Evolutionary conservation across 2,329 filamentous ascomycete species (phyloP).

Genomic region (Gnomoniopsis smithogilvyi): DNA sequence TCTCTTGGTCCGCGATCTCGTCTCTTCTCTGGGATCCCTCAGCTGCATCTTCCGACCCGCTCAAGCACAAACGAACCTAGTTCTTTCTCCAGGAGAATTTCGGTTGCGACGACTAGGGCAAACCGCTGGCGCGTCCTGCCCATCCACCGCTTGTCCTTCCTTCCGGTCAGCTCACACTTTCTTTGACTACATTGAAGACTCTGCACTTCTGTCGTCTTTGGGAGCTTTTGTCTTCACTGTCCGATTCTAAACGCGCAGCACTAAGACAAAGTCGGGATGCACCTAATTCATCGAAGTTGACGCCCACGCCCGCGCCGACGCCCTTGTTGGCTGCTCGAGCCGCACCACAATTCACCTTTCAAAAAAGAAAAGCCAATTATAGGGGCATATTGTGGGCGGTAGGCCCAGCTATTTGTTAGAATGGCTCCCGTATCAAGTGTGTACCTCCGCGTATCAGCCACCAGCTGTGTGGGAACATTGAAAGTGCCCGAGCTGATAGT

Average conservation of each 20-base stretch:
- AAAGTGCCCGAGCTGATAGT: conserved; percentile 7
- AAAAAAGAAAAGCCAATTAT: not conserved
- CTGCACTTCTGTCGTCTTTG: not conserved
- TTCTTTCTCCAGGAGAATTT: conserved; percentile 11
- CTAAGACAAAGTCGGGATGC: conserved; percentile 13
- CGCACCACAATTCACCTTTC: not conserved
- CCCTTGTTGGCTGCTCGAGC: conserved; percentile 12
- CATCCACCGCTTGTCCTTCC: conserved; percentile 5
- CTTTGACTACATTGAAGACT: conserved; percentile 1
- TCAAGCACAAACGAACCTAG: conserved; percentile 1
- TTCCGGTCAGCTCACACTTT: not conserved
- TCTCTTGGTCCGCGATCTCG: conserved; percentile 3
- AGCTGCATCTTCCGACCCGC: not conserved
- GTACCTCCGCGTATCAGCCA: conserved; percentile 1
- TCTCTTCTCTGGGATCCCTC: conserved; percentile 2
- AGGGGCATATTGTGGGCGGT: conserved; percentile 3
- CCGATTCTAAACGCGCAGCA: not conserved
- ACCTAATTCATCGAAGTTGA: conserved; percentile 14
- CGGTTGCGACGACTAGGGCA: conserved; percentile 6
- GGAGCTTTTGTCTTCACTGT: not conserved
- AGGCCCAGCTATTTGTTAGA: conserved; percentile 12
- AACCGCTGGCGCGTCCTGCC: conserved; percentile 1
- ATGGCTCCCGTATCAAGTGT: conserved; percentile 18
- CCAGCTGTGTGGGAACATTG: not conserved
- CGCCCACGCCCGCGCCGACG: conserved; percentile 13